Conservation (phyloP, 306 rosid species). For the Rosa multiflora region DNA sequence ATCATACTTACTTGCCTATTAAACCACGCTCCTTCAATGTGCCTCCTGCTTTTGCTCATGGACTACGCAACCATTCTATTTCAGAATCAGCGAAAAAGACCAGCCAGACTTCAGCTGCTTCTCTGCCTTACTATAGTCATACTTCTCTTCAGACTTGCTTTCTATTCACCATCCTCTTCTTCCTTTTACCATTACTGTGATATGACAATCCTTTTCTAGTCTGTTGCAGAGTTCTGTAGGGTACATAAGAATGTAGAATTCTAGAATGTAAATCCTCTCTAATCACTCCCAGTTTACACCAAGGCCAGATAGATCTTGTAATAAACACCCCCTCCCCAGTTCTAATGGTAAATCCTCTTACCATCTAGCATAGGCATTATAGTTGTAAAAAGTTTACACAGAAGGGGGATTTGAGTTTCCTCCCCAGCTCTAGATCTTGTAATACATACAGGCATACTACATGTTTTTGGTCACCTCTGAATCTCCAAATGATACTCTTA, state of each 20-base stretch:
- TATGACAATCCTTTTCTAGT: conserved; percentile 26
- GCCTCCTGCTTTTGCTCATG: conserved; percentile 79
- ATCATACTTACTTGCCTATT: conserved; percentile 30
- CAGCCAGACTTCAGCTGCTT: conserved; percentile 41
- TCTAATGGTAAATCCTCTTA: background rate
- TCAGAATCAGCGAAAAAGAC: conserved; percentile 42
- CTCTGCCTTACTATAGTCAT: conserved; percentile 31
- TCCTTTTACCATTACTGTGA: conserved; percentile 28
- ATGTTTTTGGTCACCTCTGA: background rate
- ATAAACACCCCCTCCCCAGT: background rate
- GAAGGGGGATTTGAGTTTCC: background rate
- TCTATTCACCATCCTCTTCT: conserved; percentile 32
- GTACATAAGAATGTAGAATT: background rate
- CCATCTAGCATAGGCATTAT: conserved; percentile 7
- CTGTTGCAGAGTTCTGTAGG: conserved; percentile 8
- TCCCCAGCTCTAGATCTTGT: background rate
- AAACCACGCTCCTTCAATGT: conserved; percentile 43
- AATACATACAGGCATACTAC: background rate
- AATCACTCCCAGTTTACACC: background rate
- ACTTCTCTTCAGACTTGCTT: conserved; percentile 39
- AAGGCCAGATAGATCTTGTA: background rate
- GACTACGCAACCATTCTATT: conserved; percentile 49
- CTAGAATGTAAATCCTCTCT: conserved; percentile 3
- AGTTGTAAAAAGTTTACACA: background rate
- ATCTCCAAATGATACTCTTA: background rate